A percentile compares a stretch with the other conserved stretches of the same genome.
Conservation (phyloP, 148 eudicot genomes). For the Drosera capensis region DNA sequence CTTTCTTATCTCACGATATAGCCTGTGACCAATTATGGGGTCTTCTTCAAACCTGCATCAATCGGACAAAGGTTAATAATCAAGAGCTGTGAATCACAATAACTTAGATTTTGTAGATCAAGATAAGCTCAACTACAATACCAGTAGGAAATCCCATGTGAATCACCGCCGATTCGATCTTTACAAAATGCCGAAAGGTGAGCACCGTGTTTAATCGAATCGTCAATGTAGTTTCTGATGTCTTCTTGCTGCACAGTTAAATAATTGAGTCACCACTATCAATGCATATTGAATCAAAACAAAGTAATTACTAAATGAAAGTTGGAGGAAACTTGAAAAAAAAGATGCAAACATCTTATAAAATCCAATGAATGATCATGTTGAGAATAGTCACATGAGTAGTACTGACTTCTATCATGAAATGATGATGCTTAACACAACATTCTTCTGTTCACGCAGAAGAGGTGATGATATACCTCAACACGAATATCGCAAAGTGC, state of each 20-base stretch:
- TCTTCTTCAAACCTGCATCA: conserved; percentile 89
- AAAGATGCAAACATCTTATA: too few species aligned
- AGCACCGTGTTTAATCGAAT: conserved; percentile 60
- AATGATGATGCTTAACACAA: too few species aligned
- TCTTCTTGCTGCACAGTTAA: conserved; percentile 91
- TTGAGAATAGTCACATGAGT: too few species aligned
- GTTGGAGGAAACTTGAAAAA: too few species aligned
- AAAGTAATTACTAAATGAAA: too few species aligned
- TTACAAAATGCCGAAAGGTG: conserved; percentile 73
- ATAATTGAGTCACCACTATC: conserved; percentile 4
- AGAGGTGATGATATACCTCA: conserved; percentile 40
- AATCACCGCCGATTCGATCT: conserved; percentile 89
- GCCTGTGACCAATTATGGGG: conserved; percentile 75
- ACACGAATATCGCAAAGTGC: conserved; percentile 96
- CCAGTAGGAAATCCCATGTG: conserved; percentile 90
- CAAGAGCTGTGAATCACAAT: background rate
- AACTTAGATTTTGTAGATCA: background rate
- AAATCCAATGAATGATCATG: too few species aligned
- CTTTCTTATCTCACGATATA: conserved; percentile 75
- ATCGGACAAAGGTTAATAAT: background rate
- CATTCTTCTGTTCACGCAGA: too few species aligned
- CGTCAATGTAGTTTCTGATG: conserved; percentile 75
- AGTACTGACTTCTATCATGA: too few species aligned
- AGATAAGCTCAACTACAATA: conserved; percentile 14
- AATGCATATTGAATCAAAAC: conserved; percentile 4